Evolutionary conservation across 345 rosid genomes (phyloP), one percentile per base, ranked within the genome.

Genomic region (Turnera subulata): DNA sequence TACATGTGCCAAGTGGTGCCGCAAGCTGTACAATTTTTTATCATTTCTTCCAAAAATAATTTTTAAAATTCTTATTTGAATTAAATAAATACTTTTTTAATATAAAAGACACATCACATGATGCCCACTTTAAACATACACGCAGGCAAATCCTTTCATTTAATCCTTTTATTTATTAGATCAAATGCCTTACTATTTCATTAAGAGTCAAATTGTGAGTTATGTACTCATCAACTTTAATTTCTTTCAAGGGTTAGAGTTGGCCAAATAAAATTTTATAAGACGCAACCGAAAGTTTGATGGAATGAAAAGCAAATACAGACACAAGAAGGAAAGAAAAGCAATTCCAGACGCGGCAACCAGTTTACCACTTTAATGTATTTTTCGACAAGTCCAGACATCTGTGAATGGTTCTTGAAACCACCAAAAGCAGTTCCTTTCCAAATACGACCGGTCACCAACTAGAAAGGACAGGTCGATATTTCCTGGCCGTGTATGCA

Each of bases 401-500:
- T 97, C 61, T 94, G 97, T 18, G 95, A 79, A 65, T 96, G 89
- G 73, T 96, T 94, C 95, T 94, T 94, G 80, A 94, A 94, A 60
- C 97, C 99, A 53, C 99, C 99, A 67, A 94, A 94, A 48, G 96
- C 99, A 59, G 96, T 90, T 77, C 99, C 99, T 79, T 88, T 94
- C 99, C 96, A 94, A 16, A 94, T 97, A 61, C 99, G 99, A 6
- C 99, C 99, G 1, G 97, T 94, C 69, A 93, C 99, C 60, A 93
- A 78, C 78, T 93, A 95, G 81, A 93, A 93, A 11, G 99, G 99
- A 22, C 97, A 87, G 17, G 99, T 93, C 33, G 87, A 75, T 54
- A 93, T 87, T 77, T 93, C 99, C 74, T 93, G 97, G 55, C 99
- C 99, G n/a, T n/a, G n/a, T n/a, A n/a, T n/a, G n/a, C n/a, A n/a